These are phyloP conservation scores for Rhipidocladum racemiflorum DNA, from an alignment of 176 grass and related monocot species.

Conservation along the genomic window DNA sequence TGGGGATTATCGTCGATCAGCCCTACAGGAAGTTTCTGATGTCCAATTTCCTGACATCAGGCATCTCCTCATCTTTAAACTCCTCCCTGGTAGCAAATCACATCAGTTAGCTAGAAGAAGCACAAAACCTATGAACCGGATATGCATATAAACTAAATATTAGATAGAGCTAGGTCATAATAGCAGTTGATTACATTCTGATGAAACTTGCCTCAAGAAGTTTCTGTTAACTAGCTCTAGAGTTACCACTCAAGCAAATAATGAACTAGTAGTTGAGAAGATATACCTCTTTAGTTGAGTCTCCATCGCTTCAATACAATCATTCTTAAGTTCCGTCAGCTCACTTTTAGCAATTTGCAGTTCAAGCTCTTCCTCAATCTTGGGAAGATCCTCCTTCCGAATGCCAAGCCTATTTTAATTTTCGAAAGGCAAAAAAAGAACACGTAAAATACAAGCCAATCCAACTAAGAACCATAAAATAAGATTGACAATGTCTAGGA, in stretches of 20 bases:
- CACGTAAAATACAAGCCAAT: background rate
- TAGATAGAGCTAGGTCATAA: background rate
- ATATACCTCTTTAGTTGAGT: slow-evolving; percentile 73
- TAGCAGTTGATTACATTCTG: background rate
- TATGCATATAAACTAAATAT: background rate
- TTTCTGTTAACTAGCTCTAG: background rate
- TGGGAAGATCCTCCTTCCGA: slow-evolving; percentile 78
- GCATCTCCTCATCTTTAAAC: slow-evolving; percentile 89
- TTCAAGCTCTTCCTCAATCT: slow-evolving; percentile 76
- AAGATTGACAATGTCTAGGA: background rate
- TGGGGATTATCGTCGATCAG: background rate
- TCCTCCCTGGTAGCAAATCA: slow-evolving; percentile 63
- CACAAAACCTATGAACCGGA: background rate
- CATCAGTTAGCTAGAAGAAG: background rate
- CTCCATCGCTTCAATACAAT: slow-evolving; percentile 76
- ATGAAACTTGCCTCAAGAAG: background rate
- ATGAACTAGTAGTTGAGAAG: background rate
- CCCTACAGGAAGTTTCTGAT: slow-evolving; percentile 77
- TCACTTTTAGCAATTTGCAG: slow-evolving; percentile 73
- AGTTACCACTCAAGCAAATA: background rate
- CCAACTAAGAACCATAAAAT: background rate
- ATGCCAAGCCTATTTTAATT: slow-evolving; percentile 72
- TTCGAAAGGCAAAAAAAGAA: slow-evolving; percentile 17
- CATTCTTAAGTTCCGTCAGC: slow-evolving; percentile 71
- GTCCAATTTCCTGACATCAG: slow-evolving; percentile 73